Evolutionary conservation across 2,329 filamentous ascomycete genomes (phyloP).

Genomic region (Endoconidiophora polonica): DNA sequence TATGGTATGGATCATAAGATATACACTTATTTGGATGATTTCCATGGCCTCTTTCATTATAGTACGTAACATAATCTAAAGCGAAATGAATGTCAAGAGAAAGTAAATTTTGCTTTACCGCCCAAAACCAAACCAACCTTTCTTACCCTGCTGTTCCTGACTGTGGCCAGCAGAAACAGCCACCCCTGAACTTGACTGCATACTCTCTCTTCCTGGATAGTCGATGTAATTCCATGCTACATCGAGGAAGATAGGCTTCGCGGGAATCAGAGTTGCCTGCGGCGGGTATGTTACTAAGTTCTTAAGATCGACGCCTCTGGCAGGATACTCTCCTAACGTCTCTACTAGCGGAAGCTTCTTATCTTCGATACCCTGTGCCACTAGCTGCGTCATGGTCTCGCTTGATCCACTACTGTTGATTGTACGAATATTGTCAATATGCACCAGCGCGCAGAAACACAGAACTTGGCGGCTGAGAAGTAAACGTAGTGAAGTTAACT

Average conservation of each 20-base stretch:
- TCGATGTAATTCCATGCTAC: slow-evolving; percentile 96
- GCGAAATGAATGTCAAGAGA: not conserved
- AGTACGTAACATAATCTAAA: not conserved
- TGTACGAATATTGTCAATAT: slow-evolving; percentile 52
- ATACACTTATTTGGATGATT: too few relatives aligned
- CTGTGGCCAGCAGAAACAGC: slow-evolving; percentile 17
- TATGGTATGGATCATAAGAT: too few relatives aligned
- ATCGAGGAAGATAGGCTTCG: slow-evolving; percentile 92
- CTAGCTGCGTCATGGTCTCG: slow-evolving; percentile 11
- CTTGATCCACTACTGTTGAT: slow-evolving; percentile 24
- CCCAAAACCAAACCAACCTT: slow-evolving; percentile 64
- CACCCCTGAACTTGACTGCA: slow-evolving; percentile 12
- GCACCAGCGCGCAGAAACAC: slow-evolving; percentile 70
- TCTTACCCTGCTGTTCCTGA: slow-evolving; percentile 37
- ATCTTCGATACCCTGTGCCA: not conserved
- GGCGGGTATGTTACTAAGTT: slow-evolving; percentile 76
- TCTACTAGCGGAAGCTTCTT: slow-evolving; percentile 46
- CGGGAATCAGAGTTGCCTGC: slow-evolving; percentile 62
- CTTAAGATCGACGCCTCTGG: slow-evolving; percentile 47
- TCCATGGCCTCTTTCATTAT: not conserved
- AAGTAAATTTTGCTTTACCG: slow-evolving; percentile 21
- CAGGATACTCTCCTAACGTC: slow-evolving; percentile 58
- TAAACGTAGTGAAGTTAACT: slow-evolving; percentile 40
- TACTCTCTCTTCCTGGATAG: slow-evolving; percentile 50
- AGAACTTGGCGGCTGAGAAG: slow-evolving; percentile 57